Evolutionary conservation across 2,329 filamentous ascomycete genomes (phyloP).

Genomic region (Coniochaeta sp.): DNA sequence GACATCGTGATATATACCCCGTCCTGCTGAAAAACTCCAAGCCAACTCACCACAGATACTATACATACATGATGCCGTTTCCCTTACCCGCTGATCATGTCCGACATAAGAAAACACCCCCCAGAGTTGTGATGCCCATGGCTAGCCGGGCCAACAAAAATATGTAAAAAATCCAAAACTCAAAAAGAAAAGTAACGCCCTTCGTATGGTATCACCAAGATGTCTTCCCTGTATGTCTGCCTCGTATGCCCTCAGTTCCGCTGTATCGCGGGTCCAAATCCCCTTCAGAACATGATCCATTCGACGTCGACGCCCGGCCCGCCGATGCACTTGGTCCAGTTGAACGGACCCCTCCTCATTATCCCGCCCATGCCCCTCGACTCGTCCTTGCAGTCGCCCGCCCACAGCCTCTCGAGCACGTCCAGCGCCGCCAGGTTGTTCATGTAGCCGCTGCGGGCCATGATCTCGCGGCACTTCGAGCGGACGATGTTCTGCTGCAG

Average conservation of each 20-base stretch:
- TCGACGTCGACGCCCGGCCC: conserved; percentile 51
- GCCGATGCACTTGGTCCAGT: conserved; percentile 51
- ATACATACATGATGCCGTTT: background rate
- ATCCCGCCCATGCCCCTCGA: conserved; percentile 27
- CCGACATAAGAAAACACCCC: background rate
- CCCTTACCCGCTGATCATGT: background rate
- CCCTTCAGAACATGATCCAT: conserved; percentile 57
- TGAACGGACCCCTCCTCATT: conserved; percentile 42
- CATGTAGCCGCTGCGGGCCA: conserved; percentile 83
- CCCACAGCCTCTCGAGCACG: conserved; percentile 80
- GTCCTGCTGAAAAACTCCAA: background rate
- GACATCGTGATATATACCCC: background rate
- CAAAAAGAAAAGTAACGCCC: too few species aligned
- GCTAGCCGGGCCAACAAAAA: background rate
- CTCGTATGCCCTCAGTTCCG: background rate
- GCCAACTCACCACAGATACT: background rate
- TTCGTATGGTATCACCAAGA: background rate
- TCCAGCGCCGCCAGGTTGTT: conserved; percentile 86
- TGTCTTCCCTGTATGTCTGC: background rate
- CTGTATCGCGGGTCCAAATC: too few species aligned
- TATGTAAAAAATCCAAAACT: background rate
- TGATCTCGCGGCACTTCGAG: conserved; percentile 76
- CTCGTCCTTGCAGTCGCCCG: conserved; percentile 38
- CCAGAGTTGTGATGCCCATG: background rate
- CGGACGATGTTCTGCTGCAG: conserved; percentile 73